Conservation (phyloP, 192 early-diverging fungal genomes). For the Podochytrium sp. region DNA sequence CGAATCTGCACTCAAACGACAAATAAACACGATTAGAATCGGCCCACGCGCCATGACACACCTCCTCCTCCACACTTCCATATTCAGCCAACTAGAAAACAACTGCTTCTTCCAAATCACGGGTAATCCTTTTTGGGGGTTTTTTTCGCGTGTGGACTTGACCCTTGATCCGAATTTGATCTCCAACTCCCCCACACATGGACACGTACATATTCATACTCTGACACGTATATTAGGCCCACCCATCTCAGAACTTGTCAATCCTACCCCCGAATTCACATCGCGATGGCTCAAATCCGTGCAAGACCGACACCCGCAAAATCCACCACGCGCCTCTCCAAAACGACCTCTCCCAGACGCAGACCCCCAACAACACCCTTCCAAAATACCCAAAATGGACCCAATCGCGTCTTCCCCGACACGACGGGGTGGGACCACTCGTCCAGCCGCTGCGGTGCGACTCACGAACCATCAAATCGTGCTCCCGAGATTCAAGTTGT, state of each 20-base stretch:
- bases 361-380: background rate
- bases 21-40: constrained; percentile 26
- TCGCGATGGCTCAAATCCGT: background rate
- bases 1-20: too few species aligned
- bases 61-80: constrained; percentile 39
- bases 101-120: constrained; percentile 45
- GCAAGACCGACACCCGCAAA: background rate
- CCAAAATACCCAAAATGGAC: background rate
- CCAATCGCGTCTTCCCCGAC: background rate
- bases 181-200: background rate
- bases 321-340: background rate
- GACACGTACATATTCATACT: background rate
- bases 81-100: constrained; percentile 36
- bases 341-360: background rate
- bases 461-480: constrained; percentile 7
- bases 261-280: background rate
- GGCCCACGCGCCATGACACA: constrained; percentile 46
- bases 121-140: constrained; percentile 25
- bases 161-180: background rate
- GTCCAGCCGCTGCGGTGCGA: background rate
- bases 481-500: constrained; percentile 36
- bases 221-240: background rate
- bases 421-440: background rate
- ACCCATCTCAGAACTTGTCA: background rate
- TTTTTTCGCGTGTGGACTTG: background rate